Conservation (phyloP, 73 alveolate species). For the Breviolum minutum region DNA sequence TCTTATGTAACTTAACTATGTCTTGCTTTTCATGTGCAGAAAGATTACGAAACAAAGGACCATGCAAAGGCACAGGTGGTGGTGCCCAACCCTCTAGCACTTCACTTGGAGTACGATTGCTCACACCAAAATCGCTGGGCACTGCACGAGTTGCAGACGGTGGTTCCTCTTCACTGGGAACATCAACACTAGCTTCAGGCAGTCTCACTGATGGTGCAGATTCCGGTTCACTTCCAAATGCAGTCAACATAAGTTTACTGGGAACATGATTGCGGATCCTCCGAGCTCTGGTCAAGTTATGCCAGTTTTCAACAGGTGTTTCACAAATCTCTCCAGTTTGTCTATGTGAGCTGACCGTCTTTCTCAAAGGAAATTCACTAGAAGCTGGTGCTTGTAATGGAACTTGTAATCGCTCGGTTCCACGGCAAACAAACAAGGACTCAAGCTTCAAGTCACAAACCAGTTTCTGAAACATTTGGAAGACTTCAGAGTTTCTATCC, state of each 20-base stretch:
- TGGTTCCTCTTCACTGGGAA: neutral
- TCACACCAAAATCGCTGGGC: too few relatives aligned
- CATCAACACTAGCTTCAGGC: neutral
- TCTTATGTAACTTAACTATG: neutral
- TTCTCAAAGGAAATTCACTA: neutral
- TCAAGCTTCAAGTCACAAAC: neutral
- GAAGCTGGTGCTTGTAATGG: neutral
- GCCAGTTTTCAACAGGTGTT: neutral
- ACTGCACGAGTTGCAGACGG: neutral
- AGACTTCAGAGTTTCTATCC: neutral
- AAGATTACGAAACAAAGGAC: neutral
- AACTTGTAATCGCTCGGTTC: neutral
- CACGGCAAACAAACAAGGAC: neutral
- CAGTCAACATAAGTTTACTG: neutral
- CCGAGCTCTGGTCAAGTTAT: neutral
- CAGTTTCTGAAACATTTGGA: neutral
- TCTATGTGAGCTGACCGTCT: neutral
- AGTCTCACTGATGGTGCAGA: neutral
- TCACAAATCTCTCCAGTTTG: neutral
- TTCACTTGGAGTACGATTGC: too few relatives aligned
- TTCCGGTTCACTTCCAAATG: neutral
- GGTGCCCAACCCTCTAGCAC: conserved; percentile 28
- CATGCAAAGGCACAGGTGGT: neutral
- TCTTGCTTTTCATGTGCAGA: neutral
- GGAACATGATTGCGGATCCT: neutral